Evolutionary conservation across 441 rosid species (phyloP), one percentile per base, ranked within the genome.

Genomic region (Melastoma candidum): DNA sequence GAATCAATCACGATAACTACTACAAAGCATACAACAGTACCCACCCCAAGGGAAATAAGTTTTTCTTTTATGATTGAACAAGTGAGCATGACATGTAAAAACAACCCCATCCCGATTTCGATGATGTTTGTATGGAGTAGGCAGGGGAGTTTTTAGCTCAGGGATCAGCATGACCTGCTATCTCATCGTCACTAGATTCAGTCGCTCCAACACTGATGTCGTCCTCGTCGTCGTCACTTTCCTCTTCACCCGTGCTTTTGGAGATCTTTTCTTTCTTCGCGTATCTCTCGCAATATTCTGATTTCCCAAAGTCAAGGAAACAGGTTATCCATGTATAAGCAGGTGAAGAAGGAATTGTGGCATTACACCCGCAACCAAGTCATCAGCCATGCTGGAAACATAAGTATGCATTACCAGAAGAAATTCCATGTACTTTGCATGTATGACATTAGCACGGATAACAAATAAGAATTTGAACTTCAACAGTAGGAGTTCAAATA

Each of bases 271-370:
- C 82, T 68, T 70, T 83, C 65, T 74, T 80, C 2, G 82, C 90
- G 51, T 77, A 78, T 57, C 61, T 63, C 46, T 83, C 84, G 46
- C 79, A 71, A 64, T 78, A 83, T 56, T 83, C 90, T 80, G 71
- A 46, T 43, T 53, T 43, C 59, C 65, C 49, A 49, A 17, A 46
- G 63, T 26, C 41, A 32, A 32, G 41, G 41, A 32, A 32, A 32
- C 7, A 8, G 41, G 41, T 32, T 32, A 32, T 32, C 7, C 7
- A 32, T 2, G 41, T 4, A 8, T 32, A 2, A 32, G 41, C 41
- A 32, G 41, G 41, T 6, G 8, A 32, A 32, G 41, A 32, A 59
- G 48, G 24, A 54, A 58, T 3, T 11, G 29, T 12, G 51, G 48
- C 44, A 44, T 25, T 53, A 26, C 36, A 61, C 9, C 46, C 41